Evolutionary conservation across 768 basidiomycete genomes (phyloP).

Genomic region (Termitomyces sp.): DNA sequence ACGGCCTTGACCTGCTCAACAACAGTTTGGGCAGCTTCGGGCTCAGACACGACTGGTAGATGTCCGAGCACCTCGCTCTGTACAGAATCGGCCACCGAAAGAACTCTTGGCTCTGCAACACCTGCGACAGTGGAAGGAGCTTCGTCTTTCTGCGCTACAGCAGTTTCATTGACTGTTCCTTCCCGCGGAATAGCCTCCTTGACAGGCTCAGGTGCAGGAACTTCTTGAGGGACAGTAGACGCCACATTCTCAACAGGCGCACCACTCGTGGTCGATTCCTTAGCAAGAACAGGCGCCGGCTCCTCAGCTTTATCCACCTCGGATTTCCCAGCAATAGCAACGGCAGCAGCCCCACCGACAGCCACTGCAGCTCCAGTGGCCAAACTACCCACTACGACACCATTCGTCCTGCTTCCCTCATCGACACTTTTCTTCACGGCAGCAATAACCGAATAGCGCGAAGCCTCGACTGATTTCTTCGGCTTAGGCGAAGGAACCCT

Average conservation of each 20-base stretch:
- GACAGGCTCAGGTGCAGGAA: neutral
- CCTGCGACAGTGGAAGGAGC: neutral
- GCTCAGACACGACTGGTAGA: neutral
- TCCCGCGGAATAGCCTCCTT: neutral
- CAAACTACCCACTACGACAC: constrained; percentile 11
- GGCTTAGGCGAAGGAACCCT: constrained; percentile 24
- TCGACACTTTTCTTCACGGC: constrained; percentile 14
- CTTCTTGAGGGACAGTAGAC: neutral
- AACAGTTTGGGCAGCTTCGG: neutral
- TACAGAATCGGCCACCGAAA: neutral
- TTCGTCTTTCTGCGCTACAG: neutral
- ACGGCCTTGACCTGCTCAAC: neutral
- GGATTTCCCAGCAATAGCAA: constrained; percentile 4
- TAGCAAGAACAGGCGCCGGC: neutral
- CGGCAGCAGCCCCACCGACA: constrained; percentile 16
- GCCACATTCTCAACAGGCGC: neutral
- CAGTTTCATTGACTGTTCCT: neutral
- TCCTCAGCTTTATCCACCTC: neutral
- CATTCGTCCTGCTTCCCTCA: constrained; percentile 4
- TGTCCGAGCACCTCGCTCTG: no score
- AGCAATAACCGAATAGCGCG: constrained; percentile 15
- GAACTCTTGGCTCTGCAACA: neutral
- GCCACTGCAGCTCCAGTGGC: constrained; percentile 15
- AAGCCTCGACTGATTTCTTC: constrained; percentile 22
- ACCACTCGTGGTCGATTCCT: neutral